Evolutionary conservation across 75 land plant genomes (phyloP).

Genomic region (Azolla pinnata): DNA sequence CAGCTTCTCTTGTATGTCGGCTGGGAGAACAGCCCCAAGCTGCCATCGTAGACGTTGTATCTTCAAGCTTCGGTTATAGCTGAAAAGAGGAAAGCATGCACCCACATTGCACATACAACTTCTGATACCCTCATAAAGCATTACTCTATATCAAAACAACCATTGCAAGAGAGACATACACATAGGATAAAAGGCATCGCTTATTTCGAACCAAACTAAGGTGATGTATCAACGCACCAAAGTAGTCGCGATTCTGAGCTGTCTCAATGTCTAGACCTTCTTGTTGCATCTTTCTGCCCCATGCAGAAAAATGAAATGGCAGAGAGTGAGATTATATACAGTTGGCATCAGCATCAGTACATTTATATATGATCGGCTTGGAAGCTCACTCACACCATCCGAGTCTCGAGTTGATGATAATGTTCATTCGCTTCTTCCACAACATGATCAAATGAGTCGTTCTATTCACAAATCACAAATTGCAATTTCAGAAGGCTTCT

Average conservation of each 20-base stretch:
- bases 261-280: conserved; percentile 52
- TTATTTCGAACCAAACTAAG: conserved; percentile 72
- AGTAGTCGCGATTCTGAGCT: conserved; percentile 62
- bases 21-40: conserved; percentile 71
- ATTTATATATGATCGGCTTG: background rate
- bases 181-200: conserved; percentile 83
- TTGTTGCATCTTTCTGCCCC: conserved; percentile 59
- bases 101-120: background rate
- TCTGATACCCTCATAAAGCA: conserved; percentile 1
- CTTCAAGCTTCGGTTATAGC: conserved; percentile 67
- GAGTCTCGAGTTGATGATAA: conserved; percentile 46
- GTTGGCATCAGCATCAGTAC: background rate
- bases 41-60: conserved; percentile 74
- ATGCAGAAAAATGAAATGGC: background rate
- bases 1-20: conserved; percentile 64
- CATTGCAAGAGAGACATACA: conserved; percentile 32
- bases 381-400: conserved; percentile 48
- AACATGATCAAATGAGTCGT: conserved; percentile 60
- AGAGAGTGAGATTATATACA: background rate
- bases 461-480: conserved; percentile 24
- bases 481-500: background rate
- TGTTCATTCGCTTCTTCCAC: conserved; percentile 60
- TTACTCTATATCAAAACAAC: too few relatives aligned
- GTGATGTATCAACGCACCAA: conserved; percentile 81
- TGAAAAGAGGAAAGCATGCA: conserved; percentile 16